Evolutionary conservation across 495 filamentous ascomycete species (phyloP), one percentile per base, ranked within the genome.

Genomic region (Poronia punctata): DNA sequence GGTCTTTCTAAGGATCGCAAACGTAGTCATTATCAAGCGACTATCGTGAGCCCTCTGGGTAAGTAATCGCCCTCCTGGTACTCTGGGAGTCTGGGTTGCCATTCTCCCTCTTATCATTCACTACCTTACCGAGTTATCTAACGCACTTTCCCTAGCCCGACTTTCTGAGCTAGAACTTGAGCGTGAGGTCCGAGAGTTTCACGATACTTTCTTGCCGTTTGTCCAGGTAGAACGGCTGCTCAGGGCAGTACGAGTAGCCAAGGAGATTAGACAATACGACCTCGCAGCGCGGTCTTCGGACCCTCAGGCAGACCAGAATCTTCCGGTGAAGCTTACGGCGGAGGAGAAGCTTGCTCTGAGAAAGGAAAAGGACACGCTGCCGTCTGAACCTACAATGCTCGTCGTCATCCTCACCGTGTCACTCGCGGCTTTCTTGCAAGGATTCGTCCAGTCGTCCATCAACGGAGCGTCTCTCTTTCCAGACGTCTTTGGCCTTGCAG

Each of bases 341-440:
- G 38, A 49, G 30, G 54, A 57, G 34, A 61, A 49, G 27, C 7
- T 20, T 3, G 53, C 50, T 3, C 36, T 60, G 18, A 52, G 27
- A 24, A 43, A 46, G 3, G 56, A 60, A 29, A 57, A 49, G 31
- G 56, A 60, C 12, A 35, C 30, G 7, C 32, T 52, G 5, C 52
- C 54, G 22, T 50, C 46, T 10, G 27, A 57, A 19, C 34, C 35
- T n/a, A 35, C 24, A 4, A 60, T 60, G 54, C 37, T 48, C 15
- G 42, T 53, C 12, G 54, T 60, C 21, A 41, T 57, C 24, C 43
- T 60, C 24, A 56, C 57, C 5, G 57, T 60, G 15, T 57, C 57
- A 11, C 49, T 60, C 1, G 54, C 57, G 0, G 57, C 57, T 18
- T 51, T 60, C 15, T 38, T 60, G 3, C 57, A 60, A 30, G 53